Conservation (phyloP, 345 rosid species). For the Ailanthus altissimus region DNA sequence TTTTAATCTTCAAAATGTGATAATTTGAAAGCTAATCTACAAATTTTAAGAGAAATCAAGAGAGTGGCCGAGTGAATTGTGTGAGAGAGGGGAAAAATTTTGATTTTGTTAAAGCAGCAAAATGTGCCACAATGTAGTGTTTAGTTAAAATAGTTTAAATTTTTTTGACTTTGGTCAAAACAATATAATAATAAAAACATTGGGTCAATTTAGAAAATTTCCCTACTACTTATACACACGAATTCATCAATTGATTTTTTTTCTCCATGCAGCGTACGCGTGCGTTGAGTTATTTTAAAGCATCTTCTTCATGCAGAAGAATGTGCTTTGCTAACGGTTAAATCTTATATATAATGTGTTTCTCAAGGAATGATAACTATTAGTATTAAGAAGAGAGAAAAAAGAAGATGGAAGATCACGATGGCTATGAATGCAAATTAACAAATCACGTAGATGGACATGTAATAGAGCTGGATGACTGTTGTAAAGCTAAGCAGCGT, state of each 20-base stretch:
- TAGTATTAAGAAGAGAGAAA: conserved; percentile 1
- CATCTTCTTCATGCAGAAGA: background rate
- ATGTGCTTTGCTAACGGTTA: background rate
- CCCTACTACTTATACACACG: too few species aligned
- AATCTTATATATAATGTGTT: background rate
- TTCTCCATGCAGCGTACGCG: background rate
- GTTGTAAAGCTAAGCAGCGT: conserved; percentile 11
- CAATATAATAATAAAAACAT: too few species aligned
- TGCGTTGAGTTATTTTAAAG: background rate
- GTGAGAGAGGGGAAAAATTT: too few species aligned
- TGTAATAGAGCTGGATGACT: conserved; percentile 20
- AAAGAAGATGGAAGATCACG: background rate
- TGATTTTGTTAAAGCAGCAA: too few species aligned
- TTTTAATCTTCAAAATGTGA: too few species aligned
- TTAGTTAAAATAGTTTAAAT: too few species aligned
- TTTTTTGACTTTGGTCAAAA: too few species aligned
- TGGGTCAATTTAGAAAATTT: too few species aligned
- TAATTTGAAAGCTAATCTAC: too few species aligned
- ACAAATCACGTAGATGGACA: conserved; percentile 25
- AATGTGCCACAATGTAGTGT: too few species aligned
- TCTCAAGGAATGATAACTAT: background rate
- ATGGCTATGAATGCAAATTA: conserved; percentile 24
- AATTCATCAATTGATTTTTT: background rate
- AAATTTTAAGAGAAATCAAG: too few species aligned
- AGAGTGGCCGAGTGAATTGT: too few species aligned